Percentiles rank a stretch among this genome's conserved stretches.
Evolutionary conservation across 2,329 filamentous ascomycete species (phyloP).

Genomic region (Canariomyces notabilis): DNA sequence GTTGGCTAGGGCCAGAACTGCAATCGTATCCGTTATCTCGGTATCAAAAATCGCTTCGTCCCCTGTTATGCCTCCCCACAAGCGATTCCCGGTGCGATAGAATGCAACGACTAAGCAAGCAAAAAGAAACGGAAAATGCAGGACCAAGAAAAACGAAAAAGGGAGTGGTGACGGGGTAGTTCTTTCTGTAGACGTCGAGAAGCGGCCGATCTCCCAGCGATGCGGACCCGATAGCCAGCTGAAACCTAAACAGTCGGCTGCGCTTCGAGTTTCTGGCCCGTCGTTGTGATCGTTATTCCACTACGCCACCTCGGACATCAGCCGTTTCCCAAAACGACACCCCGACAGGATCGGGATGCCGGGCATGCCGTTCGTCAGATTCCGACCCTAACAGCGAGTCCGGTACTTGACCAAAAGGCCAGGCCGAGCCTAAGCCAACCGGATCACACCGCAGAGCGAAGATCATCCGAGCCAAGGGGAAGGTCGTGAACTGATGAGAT

Average conservation of each 20-base stretch:
- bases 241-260: constrained; percentile 9
- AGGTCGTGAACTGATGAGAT: constrained; percentile 25
- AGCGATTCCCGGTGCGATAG: constrained; percentile 32
- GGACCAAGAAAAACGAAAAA: constrained; percentile 21
- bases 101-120: constrained; percentile 17
- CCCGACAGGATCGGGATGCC: constrained; percentile 21
- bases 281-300: constrained; percentile 15
- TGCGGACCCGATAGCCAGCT: constrained; percentile 7
- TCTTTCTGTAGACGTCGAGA: constrained; percentile 16
- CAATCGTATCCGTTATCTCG: constrained; percentile 4
- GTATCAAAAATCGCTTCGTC: constrained; percentile 26
- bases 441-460: constrained; percentile 11
- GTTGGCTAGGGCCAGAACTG: constrained; percentile 1
- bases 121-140: constrained; percentile 27
- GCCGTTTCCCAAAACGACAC: constrained; percentile 19
- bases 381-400: constrained; percentile 10
- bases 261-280: constrained; percentile 8
- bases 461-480: constrained; percentile 25
- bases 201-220: constrained; percentile 14
- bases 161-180: constrained; percentile 8
- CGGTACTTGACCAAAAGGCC: constrained; percentile 3
- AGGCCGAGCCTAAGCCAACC: constrained; percentile 11
- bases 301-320: constrained; percentile 5
- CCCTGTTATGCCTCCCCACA: constrained; percentile 34
- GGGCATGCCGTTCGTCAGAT: constrained; percentile 28